phyloP scores from a whole-genome alignment of 345 rosid species.

The Populus ilicifolia region DNA sequence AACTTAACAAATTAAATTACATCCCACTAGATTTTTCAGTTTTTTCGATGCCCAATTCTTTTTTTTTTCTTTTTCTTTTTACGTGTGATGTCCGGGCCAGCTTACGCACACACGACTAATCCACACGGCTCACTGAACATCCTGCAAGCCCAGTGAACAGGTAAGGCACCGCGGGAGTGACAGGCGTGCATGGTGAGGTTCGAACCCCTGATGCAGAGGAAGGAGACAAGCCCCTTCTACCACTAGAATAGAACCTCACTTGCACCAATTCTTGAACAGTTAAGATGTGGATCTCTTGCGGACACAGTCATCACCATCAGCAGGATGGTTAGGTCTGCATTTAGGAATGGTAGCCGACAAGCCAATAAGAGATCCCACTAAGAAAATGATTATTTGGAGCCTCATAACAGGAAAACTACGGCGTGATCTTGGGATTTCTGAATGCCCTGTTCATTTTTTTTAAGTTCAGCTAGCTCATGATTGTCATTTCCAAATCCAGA shows the following conservation, averaged over 20 bases:
- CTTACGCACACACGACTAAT: too few species aligned
- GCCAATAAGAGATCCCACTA: neutral
- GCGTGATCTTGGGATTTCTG: neutral
- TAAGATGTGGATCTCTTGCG: neutral
- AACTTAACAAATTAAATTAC: rapidly evolving
- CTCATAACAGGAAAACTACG: neutral
- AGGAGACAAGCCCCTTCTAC: too few species aligned
- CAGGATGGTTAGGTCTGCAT: neutral
- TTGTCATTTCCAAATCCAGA: neutral
- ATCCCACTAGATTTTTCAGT: too few species aligned
- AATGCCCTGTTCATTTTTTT: neutral
- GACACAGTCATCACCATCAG: neutral
- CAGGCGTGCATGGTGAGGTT: too few species aligned
- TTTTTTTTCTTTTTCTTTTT: too few species aligned
- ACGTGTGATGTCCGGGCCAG: too few species aligned
- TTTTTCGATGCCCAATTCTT: neutral
- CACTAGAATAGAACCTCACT: too few species aligned
- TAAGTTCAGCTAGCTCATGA: neutral
- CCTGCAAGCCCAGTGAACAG: too few species aligned
- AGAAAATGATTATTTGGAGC: neutral
- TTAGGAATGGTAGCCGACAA: neutral
- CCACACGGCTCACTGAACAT: too few species aligned
- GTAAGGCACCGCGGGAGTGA: too few species aligned
- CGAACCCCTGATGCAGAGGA: too few species aligned
- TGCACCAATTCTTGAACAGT: neutral